Evolutionary conservation across 2,329 filamentous ascomycete genomes (phyloP).

Genomic region (Colletotrichum caudatum): DNA sequence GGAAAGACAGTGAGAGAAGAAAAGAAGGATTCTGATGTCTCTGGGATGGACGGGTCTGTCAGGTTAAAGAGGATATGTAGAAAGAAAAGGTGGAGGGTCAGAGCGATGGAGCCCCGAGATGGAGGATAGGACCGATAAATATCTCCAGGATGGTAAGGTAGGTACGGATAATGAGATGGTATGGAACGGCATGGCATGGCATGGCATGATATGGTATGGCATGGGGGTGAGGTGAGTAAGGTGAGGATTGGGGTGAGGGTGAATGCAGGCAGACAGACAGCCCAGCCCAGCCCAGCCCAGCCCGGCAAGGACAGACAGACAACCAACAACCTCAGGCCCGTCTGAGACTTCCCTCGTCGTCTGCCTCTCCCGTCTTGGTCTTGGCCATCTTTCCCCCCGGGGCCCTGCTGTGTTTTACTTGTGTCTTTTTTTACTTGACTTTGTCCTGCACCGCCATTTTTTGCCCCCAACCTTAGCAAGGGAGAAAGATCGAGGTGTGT

Average conservation of each 20-base stretch:
- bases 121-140: conserved; percentile 41
- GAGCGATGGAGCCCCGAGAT: conserved; percentile 35
- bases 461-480: background rate
- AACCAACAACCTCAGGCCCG: conserved; percentile 1
- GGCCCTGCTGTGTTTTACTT: conserved; percentile 3
- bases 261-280: background rate
- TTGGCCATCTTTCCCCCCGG: background rate
- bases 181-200: conserved; percentile 20
- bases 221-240: conserved; percentile 24
- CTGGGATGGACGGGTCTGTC: conserved; percentile 25
- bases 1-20: background rate
- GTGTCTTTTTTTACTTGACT: background rate
- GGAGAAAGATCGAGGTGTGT: background rate
- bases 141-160: conserved; percentile 25
- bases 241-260: conserved; percentile 19
- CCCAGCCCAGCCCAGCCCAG: background rate
- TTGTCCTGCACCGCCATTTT: background rate
- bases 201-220: conserved; percentile 9
- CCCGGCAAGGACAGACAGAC: background rate
- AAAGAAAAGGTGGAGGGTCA: conserved; percentile 34
- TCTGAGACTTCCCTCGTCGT: conserved; percentile 12
- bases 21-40: conserved; percentile 17
- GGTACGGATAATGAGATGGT: conserved; percentile 20
- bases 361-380: conserved; percentile 10
- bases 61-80: conserved; percentile 29